Conservation (phyloP, 495 filamentous ascomycete species). For the Daldinia caldariorum region DNA sequence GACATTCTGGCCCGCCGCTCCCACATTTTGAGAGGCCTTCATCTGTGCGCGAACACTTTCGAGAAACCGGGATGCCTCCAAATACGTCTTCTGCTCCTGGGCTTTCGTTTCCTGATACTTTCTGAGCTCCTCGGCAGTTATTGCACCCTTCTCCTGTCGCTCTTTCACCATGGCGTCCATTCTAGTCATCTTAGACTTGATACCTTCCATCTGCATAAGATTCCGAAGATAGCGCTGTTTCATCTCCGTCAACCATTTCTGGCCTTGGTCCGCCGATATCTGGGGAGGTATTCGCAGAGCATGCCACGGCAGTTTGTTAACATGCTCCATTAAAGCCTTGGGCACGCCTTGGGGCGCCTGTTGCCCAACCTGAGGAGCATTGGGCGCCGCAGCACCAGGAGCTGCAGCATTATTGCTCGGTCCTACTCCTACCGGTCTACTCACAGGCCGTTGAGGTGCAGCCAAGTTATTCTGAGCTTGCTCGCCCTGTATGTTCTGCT, state of each 20-base stretch:
- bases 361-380: constrained; percentile 16
- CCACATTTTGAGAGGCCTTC: constrained; percentile 24
- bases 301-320: constrained; percentile 50
- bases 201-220: constrained; percentile 51
- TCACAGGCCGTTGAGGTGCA: constrained; percentile 31
- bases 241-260: constrained; percentile 48
- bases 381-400: constrained; percentile 18
- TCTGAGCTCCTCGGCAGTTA: constrained; percentile 50
- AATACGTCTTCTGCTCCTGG: constrained; percentile 46
- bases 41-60: constrained; percentile 49
- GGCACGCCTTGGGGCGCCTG: constrained; percentile 32
- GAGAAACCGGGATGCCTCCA: constrained; percentile 48
- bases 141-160: constrained; percentile 45
- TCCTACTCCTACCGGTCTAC: constrained; percentile 36
- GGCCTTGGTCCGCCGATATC: constrained; percentile 36
- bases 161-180: constrained; percentile 49
- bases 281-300: constrained; percentile 33
- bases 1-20: constrained; percentile 37
- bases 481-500: constrained; percentile 35
- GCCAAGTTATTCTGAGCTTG: constrained; percentile 26
- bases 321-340: constrained; percentile 49
- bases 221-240: constrained; percentile 49
- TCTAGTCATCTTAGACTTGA: constrained; percentile 34
- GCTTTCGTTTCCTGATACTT: constrained; percentile 46
- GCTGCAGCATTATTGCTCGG: constrained; percentile 28